Evolutionary conservation across 78 protist species (phyloP), one percentile per base, ranked within the genome.

Genomic region (Carpediemonas membranifera): DNA sequence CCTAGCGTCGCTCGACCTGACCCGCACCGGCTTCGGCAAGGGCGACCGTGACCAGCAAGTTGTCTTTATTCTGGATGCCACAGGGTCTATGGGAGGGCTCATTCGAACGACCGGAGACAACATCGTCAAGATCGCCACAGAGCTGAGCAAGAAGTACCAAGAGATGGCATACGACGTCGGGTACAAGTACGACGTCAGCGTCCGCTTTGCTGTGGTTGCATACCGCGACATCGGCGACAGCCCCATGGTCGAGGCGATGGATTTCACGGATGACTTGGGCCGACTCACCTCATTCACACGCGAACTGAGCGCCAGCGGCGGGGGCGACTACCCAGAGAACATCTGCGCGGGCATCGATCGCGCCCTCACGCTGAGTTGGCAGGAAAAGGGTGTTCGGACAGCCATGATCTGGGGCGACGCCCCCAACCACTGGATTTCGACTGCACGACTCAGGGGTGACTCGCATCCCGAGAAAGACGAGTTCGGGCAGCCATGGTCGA

Each of bases 41-140:
- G 47, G 47, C 47, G 69, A 52, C 44, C 2, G 39, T 14, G 25
- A 19, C 44, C 44, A n/a, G 14, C n/a, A 1, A n/a, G 65, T 44
- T 14, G 2, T 7, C 31, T 60, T 60, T 25, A 3, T 19, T 14
- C 13, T 60, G 27, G 65, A 60, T 25, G 65, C 33, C 28, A 60
- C 65, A 27, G 65, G 65, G 39, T 60, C 65, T 27, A 60, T 60
- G 65, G 65, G 37, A 25, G 7, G 37, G 27, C n/a, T n/a, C 44
- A 60, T 60, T 25, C 1, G 15, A 7, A 25, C 39, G 14, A 60
- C 65, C n/a, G 65, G 35, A 3, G n/a, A 60, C 2, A 1, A 60
- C 15, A 25, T 60, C n/a, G 31, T 19, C 25, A 44, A 60, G 44
- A 60, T 60, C 35, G 24, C 65, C 27, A 14, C 2, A 25, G 28